These are phyloP conservation scores for Sclerospora graminicola DNA, from an alignment of 352 stramenopile species.

Conservation along the genomic window DNA sequence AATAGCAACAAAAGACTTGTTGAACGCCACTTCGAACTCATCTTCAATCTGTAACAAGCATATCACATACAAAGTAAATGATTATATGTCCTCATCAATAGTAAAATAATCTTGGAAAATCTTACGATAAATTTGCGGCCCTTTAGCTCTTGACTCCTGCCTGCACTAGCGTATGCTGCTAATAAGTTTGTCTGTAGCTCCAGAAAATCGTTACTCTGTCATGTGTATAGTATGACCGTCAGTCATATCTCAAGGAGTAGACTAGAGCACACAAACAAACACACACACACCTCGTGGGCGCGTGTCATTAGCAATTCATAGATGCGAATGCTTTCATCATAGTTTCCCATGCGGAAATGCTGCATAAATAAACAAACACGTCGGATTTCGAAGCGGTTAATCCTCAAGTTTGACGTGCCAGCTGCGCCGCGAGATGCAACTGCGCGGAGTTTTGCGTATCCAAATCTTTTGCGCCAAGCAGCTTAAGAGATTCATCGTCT, in stretches of 20 bases:
- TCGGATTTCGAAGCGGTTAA: too few relatives aligned
- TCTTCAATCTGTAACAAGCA: conserved; percentile 39
- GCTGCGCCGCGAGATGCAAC: conserved; percentile 58
- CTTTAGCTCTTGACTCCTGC: too few relatives aligned
- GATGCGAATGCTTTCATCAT: conserved; percentile 50
- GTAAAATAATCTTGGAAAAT: neutral
- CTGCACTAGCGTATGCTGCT: conserved; percentile 56
- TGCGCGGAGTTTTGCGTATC: conserved; percentile 30
- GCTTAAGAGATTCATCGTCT: conserved; percentile 47
- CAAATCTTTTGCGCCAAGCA: too few relatives aligned
- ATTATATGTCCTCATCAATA: too few relatives aligned
- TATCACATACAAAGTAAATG: conserved; percentile 4
- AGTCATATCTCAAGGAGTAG: neutral
- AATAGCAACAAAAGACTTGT: conserved; percentile 78
- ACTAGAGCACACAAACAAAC: too few relatives aligned
- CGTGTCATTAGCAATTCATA: conserved; percentile 61
- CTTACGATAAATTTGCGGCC: conserved; percentile 38
- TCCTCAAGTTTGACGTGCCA: too few relatives aligned
- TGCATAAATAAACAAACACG: conserved; percentile 1
- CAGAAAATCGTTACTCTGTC: conserved; percentile 48
- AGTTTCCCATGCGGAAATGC: too few relatives aligned
- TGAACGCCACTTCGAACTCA: conserved; percentile 73
- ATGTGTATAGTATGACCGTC: neutral
- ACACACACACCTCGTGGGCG: conserved; percentile 25
- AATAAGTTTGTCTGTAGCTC: conserved; percentile 79